Conservation (phyloP, 2,329 filamentous ascomycete genomes). For the Aphanocladium album region DNA sequence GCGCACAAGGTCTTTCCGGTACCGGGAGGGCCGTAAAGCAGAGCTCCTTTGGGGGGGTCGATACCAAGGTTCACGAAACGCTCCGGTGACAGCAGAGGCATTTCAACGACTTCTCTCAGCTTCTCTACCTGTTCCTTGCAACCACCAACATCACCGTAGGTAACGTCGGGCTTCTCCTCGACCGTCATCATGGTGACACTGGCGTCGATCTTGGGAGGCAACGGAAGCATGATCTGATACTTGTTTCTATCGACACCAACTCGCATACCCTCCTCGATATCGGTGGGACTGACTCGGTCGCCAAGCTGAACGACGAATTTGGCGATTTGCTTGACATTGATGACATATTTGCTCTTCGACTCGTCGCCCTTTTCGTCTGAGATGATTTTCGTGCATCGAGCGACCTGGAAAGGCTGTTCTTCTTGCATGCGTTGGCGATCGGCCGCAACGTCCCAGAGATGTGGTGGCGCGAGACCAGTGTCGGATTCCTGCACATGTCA, state of each 20-base stretch:
- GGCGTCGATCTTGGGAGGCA: constrained; percentile 97
- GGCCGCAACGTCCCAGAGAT: constrained; percentile 97
- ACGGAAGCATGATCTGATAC: constrained; percentile 94
- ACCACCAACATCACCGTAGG: constrained; percentile 96
- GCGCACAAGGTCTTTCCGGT: constrained; percentile 99
- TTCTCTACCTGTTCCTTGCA: constrained; percentile 99
- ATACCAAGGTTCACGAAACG: constrained; percentile 98
- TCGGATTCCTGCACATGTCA: constrained; percentile 74
- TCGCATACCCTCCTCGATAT: constrained; percentile 99
- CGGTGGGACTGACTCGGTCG: constrained; percentile 92
- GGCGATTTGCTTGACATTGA: constrained; percentile 99
- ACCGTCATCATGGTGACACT: constrained; percentile 99
- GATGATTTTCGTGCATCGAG: constrained; percentile 98
- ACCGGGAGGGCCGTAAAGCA: constrained; percentile 93
- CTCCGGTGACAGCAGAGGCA: constrained; percentile 93
- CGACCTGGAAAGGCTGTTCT: constrained; percentile 95
- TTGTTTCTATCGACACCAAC: constrained; percentile 98
- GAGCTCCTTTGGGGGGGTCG: constrained; percentile 93
- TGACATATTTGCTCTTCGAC: constrained; percentile 99
- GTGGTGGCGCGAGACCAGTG: constrained; percentile 93
- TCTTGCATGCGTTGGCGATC: constrained; percentile 98
- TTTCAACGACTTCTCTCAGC: constrained; percentile 95
- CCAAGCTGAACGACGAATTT: constrained; percentile 98
- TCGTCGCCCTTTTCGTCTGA: constrained; percentile 87
- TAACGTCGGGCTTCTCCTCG: constrained; percentile 98